Evolutionary conservation across 108 stramenopile species (phyloP).

Genomic region (Thalassiosira profunda): DNA sequence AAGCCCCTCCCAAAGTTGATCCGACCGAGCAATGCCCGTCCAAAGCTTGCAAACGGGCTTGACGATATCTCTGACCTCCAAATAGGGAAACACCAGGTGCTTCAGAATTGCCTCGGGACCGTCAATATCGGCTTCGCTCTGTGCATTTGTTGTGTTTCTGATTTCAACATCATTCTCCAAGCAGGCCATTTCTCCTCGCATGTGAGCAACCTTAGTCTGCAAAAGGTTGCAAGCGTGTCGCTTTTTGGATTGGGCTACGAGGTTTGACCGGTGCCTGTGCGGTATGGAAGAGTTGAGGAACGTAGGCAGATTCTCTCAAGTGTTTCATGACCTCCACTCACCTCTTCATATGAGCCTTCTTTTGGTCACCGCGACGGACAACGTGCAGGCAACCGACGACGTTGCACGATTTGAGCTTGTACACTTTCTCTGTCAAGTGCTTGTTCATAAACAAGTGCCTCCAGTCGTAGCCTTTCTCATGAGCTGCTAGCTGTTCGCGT

Average conservation of each 20-base stretch:
- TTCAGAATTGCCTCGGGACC: constrained; percentile 9
- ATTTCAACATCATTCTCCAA: background rate
- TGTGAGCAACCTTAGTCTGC: background rate
- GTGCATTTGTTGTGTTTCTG: background rate
- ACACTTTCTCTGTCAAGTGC: constrained; percentile 20
- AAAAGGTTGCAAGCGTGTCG: too few relatives aligned
- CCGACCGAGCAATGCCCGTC: constrained; percentile 11
- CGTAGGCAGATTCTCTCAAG: too few relatives aligned
- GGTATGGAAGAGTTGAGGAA: too few relatives aligned
- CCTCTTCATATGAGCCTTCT: background rate
- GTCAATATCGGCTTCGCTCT: background rate
- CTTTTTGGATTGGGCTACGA: too few relatives aligned
- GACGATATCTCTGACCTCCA: constrained; percentile 31
- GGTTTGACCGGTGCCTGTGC: too few relatives aligned
- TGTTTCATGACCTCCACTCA: background rate
- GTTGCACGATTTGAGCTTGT: background rate
- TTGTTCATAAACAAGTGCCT: constrained; percentile 28
- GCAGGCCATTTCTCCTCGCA: background rate
- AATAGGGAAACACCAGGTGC: constrained; percentile 34
- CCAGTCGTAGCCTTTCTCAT: constrained; percentile 33
- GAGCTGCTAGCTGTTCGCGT: constrained; percentile 3
- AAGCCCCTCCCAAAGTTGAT: constrained; percentile 27
- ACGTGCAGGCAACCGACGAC: background rate
- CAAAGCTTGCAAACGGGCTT: constrained; percentile 43
- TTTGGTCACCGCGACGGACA: background rate